Conservation (phyloP, 179 eudicot genomes). For the Vitellaria paradoxa region DNA sequence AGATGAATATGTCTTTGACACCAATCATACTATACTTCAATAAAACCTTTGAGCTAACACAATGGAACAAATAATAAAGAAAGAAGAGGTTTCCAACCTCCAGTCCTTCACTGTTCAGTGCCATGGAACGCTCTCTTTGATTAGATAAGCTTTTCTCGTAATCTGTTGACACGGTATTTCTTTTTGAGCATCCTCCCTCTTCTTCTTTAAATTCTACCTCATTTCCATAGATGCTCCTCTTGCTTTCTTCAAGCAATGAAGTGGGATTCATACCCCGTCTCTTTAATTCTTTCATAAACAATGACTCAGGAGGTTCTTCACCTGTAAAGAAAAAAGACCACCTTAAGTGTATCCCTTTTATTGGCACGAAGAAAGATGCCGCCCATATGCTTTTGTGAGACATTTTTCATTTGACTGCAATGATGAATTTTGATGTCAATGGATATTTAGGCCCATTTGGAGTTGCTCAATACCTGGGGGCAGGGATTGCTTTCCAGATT, state of each 20-base stretch:
- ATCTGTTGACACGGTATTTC: conserved; percentile 60
- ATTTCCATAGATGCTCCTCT: conserved; percentile 38
- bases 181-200: conserved; percentile 50
- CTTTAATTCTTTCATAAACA: conserved; percentile 92
- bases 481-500: too few relatives aligned
- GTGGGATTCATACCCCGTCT: conserved; percentile 82
- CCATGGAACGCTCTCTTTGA: conserved; percentile 90
- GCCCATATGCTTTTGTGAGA: neutral
- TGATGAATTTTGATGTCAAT: too few relatives aligned
- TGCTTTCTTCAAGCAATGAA: conserved; percentile 80
- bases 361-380: too few relatives aligned
- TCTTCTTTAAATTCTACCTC: conserved; percentile 59
- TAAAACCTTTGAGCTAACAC: neutral
- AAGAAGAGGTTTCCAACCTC: conserved; percentile 50
- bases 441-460: too few relatives aligned
- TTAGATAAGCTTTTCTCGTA: conserved; percentile 53
- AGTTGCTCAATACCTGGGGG: too few relatives aligned
- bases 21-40: neutral
- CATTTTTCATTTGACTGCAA: neutral
- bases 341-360: neutral
- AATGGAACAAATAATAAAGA: conserved; percentile 13
- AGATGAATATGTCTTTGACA: neutral
- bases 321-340: conserved; percentile 40
- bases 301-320: conserved; percentile 90
- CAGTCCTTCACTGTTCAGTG: conserved; percentile 95